A percentile compares a stretch with the other conserved stretches of the same genome.
Evolutionary conservation across 164 flowering plant genomes (phyloP).

Genomic region (Dillenia turbinata): DNA sequence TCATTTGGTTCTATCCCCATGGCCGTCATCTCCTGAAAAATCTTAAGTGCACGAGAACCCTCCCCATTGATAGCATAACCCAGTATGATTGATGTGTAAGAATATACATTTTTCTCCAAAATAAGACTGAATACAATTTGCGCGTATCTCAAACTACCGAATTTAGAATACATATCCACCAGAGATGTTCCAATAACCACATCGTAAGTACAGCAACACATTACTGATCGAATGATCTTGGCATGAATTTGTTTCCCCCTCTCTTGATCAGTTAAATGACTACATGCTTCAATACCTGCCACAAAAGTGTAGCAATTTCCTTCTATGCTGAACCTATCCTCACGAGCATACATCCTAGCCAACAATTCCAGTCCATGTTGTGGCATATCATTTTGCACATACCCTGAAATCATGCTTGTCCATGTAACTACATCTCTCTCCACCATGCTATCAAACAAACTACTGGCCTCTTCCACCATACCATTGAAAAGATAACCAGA

Average conservation of each 20-base stretch:
- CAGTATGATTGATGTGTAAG: conserved; percentile 35
- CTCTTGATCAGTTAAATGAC: conserved; percentile 18
- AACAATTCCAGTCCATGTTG: conserved; percentile 22
- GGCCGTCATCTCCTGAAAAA: conserved; percentile 26
- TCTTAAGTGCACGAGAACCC: conserved; percentile 24
- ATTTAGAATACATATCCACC: conserved; percentile 36
- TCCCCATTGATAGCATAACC: conserved; percentile 36
- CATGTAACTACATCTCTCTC: conserved; percentile 36
- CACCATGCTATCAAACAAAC: conserved; percentile 21
- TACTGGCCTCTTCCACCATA: conserved; percentile 23
- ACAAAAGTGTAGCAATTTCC: conserved; percentile 35
- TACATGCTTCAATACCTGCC: conserved; percentile 29
- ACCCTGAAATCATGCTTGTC: conserved; percentile 38
- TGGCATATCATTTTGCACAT: conserved; percentile 20
- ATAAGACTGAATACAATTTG: conserved; percentile 16
- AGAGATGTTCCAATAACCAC: conserved; percentile 31
- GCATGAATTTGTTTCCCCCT: conserved; percentile 40
- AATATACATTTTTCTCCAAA: conserved; percentile 21
- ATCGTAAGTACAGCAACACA: conserved; percentile 10
- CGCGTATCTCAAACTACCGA: conserved; percentile 18
- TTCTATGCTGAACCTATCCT: conserved; percentile 7
- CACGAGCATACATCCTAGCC: conserved; percentile 22
- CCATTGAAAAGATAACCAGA: conserved; percentile 27
- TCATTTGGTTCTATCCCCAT: conserved; percentile 32
- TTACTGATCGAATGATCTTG: conserved; percentile 16